These are phyloP conservation scores for Mycosphaerella sp. DNA, from an alignment of 2,329 filamentous ascomycete genomes.

Conservation along the genomic window DNA sequence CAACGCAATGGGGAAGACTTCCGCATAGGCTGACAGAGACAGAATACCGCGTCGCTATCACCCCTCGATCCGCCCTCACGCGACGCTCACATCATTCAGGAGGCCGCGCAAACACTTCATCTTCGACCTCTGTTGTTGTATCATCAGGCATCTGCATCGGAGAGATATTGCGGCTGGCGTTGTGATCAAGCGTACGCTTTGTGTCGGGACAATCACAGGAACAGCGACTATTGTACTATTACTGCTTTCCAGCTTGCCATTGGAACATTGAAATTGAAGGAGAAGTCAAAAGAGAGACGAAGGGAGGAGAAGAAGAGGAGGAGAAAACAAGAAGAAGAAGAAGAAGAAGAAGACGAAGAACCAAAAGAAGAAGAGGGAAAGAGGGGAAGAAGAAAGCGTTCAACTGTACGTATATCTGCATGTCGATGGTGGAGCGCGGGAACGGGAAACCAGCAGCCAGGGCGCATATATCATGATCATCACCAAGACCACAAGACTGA, in stretches of 20 bases:
- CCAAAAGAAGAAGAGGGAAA: background rate
- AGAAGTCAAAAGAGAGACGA: too few relatives aligned
- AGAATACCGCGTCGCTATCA: background rate
- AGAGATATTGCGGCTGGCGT: background rate
- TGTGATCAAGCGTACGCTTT: background rate
- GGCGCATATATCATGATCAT: background rate
- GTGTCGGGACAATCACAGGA: background rate
- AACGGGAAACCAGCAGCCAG: conserved; percentile 1
- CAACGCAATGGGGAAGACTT: background rate
- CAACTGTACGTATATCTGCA: conserved; percentile 24
- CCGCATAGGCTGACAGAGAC: background rate
- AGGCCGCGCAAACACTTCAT: background rate
- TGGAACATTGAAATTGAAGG: too few relatives aligned
- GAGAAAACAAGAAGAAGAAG: too few relatives aligned
- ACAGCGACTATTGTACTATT: conserved; percentile 3
- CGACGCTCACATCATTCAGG: background rate
- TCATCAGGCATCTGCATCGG: conserved; percentile 3
- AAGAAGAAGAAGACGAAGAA: too few relatives aligned
- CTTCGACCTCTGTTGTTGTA: background rate
- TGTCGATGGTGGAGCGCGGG: conserved; percentile 11
- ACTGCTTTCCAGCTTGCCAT: background rate
- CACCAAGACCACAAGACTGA: conserved; percentile 18
- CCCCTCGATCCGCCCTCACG: background rate
- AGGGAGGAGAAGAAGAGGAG: too few relatives aligned
- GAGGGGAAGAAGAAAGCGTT: background rate